Evolutionary conservation across 257 asterid species (phyloP), one percentile per base, ranked within the genome.

Genomic region (Plectranthus barbatus): DNA sequence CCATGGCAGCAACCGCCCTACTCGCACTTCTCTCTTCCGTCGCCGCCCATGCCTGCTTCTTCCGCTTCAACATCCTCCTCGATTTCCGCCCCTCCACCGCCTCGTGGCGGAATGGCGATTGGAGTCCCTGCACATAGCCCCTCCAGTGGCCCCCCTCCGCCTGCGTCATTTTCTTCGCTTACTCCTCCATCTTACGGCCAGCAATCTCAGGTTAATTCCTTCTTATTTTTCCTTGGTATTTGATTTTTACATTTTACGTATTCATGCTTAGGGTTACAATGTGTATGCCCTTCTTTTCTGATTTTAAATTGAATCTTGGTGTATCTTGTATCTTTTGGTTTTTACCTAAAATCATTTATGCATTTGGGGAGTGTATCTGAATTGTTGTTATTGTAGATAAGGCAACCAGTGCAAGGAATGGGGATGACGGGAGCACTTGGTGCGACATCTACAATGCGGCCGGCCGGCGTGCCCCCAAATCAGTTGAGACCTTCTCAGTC

Each of bases 41-140:
- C 93, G 21, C 77, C 89, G 15, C 88, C 86, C 6, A 47, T 72
- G 9, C 86, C 94, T 49, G 74, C 85, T 50, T 80, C 84, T 52
- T 72, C 81, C 23, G 69, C 79, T 21, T 54, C 88, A 4, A 56
- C 80, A 0, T 54, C 87, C 63, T 64, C 90, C 14, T 73, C 91
- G 41, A 41, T 72, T 66, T 62, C 85, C 56, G 64, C 62, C 33
- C 76, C 80, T 23, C 81, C 80, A 23, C 66, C 71, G 42, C 79
- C 83, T 44, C 76, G 91, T 52, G 91, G 87, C 23, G 91, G 91
- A 62, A 76, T 90, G 77, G 95, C 93, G 15, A 77, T 87, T 47
- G 95, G 97, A 42, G 86, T 90, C 67, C 97, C 96, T 13, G 91
- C 97, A 12, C 88, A 77, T 64, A 85, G 65, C 57, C 76, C 91